Conservation (phyloP, 2,329 filamentous ascomycete genomes). For the Ophiobolus disseminans region DNA sequence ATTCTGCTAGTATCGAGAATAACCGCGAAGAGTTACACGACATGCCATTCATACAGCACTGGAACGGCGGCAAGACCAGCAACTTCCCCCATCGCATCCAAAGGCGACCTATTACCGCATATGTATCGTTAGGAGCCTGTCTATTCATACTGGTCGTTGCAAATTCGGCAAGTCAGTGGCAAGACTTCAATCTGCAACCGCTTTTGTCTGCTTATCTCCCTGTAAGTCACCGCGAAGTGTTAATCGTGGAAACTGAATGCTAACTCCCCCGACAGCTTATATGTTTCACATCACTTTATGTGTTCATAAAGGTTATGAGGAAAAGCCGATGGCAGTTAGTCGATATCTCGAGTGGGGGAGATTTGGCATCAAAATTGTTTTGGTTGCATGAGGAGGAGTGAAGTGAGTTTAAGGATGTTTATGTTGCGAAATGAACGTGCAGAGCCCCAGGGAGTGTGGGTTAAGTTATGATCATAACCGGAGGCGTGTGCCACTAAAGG, state of each 20-base stretch:
- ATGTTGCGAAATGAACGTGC: too few relatives aligned
- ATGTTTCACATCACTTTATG: conserved; percentile 39
- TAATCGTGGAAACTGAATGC: background rate
- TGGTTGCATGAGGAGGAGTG: conserved; percentile 43
- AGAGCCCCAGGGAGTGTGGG: too few relatives aligned
- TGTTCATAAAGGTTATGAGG: conserved; percentile 36
- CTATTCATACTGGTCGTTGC: conserved; percentile 46
- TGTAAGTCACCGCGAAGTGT: conserved; percentile 34
- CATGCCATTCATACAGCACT: conserved; percentile 4
- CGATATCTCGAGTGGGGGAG: conserved; percentile 38
- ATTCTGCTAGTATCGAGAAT: background rate
- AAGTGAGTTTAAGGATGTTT: too few relatives aligned
- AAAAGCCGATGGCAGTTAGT: conserved; percentile 39
- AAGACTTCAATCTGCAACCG: conserved; percentile 41
- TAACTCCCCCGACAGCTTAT: conserved; percentile 28
- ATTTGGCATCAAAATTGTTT: conserved; percentile 37
- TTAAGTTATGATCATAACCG: too few relatives aligned
- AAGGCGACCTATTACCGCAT: conserved; percentile 49
- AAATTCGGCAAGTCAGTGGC: conserved; percentile 48
- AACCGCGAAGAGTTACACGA: background rate
- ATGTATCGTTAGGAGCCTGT: conserved; percentile 46
- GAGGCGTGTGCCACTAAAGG: too few relatives aligned
- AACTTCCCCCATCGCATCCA: conserved; percentile 52
- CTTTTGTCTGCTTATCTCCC: conserved; percentile 52
- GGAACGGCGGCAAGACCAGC: conserved; percentile 14